Base-by-base conservation (phyloP, 352 stramenopile genomes). In the Phytophthora aleatoria region DNA sequence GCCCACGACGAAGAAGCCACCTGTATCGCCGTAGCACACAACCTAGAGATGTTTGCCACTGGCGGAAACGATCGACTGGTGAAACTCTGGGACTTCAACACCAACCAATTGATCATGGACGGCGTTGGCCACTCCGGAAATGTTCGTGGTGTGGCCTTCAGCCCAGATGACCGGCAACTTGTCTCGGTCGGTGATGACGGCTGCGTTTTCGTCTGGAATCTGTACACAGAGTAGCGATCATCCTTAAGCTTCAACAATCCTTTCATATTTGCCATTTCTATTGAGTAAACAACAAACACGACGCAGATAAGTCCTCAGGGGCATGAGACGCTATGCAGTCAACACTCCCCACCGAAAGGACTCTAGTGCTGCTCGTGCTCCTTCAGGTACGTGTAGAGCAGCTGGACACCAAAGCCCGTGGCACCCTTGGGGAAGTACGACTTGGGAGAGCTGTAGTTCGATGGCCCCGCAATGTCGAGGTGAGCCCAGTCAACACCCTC, bases 181-280 rank as follows among this genome's bases (percentile, higher is more conserved):
- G 76, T 97, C 15, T 94, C 81, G 0, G 89, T 97, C 3, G 94
- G 94, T 41, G 87, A 97, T 27, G 94, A 98, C 61, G 92, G 93
- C 50, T 87, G 87, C 70, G 82, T 98, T 33, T 96, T 98, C 56
- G 73, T 98, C 49, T 98, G 91, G 91, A 97, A 98, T 60, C 70
- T 97, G 38, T 98, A 95, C 71, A 84, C 76, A 11, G 67, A 79
- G 24, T 55, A 74, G 53, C 65, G 50, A 47, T 49, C 38, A 57
- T 26, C 28, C 8, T 28, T 48, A 26, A 62, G 42, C 55, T 41
- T 54, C 16, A 58, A 72, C 52, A 69, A 31, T 20, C 48, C 42
- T 57, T 61, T 57, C 35, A 57, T 55, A 58, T 67, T 67, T 64
- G 61, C 47, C 55, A 69, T 64, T 43, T 69, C 56, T 65, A 66